Base-by-base conservation (phyloP, 768 basidiomycete species). In the Boletus vermiculosoides region DNA sequence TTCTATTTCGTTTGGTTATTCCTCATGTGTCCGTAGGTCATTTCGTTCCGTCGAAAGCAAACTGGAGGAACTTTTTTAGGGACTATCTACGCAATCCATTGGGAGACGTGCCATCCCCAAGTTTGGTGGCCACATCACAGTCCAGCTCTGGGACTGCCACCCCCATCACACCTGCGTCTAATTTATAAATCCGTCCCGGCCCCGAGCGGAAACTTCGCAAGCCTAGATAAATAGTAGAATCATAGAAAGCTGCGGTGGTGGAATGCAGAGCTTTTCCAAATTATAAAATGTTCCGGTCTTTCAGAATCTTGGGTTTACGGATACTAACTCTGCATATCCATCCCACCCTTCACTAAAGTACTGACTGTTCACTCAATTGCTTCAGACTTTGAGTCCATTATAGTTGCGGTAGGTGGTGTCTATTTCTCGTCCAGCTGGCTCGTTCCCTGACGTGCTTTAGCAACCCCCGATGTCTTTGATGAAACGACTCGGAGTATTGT, bases 21-120 rank as follows among this genome's bases (percentile, higher is more conserved):
- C 28, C 22, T 60, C 41, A 66, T 7, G 5, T 10, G 15, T 48
- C 11, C 33, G 22, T 62, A 92, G 91, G 90, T 9, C 92, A 94
- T 70, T 91, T 92, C 62, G 84, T 94, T 4, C 92, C 92, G 2
- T 86, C 85, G 11, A 90, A 87, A 63, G 83, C 80, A 1, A 79
- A 74, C 42, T 94, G 90, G 92, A 79, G 88, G 31, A 80, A 79
- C 62, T 93, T 94, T 71, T 74, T 94, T 51, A 78, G 78, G 47
- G 81, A 81, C 9, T 94, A 87, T 67, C 74, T 91, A 61, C 72
- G 72, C 54, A 74, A 84, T 65, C 85, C 85, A 12, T 67, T 63
- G 13, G 76, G 73, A 9, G 62, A 78, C 18, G 67, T 83, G 3
- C 76, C 78, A 13, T 80, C 83, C 15, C 85, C 83, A 4, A 59